These are phyloP conservation scores for Aspergillus incahuasiensis DNA, from an alignment of 495 filamentous ascomycete species.

Conservation along the genomic window DNA sequence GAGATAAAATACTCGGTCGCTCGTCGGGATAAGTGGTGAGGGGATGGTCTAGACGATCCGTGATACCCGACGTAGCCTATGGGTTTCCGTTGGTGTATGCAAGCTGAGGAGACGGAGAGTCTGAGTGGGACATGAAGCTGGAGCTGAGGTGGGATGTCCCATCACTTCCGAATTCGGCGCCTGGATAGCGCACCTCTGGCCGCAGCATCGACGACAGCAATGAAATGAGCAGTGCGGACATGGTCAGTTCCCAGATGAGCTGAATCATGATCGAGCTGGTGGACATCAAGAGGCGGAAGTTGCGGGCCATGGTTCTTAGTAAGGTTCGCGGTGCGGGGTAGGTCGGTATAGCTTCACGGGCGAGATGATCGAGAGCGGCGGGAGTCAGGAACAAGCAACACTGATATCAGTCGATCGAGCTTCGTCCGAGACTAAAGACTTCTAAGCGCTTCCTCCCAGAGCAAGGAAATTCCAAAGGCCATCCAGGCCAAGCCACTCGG, in stretches of 20 bases:
- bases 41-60: not conserved
- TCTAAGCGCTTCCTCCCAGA: not conserved
- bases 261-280: not conserved
- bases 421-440: not conserved
- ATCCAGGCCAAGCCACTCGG: not conserved
- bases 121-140: not conserved
- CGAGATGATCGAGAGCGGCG: not conserved
- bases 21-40: not conserved
- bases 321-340: not conserved
- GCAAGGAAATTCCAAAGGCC: not conserved
- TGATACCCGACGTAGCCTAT: slow-evolving; percentile 1
- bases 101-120: not conserved
- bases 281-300: not conserved
- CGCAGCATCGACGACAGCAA: not conserved
- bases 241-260: not conserved
- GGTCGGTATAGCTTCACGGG: not conserved
- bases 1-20: not conserved
- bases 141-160: not conserved
- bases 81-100: not conserved
- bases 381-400: not conserved
- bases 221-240: not conserved
- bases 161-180: slow-evolving; percentile 1
- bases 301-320: not conserved
- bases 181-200: not conserved
- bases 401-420: not conserved